Base-by-base conservation (phyloP, 106 monocot genomes). In the Phalaenopsis equestris region DNA sequence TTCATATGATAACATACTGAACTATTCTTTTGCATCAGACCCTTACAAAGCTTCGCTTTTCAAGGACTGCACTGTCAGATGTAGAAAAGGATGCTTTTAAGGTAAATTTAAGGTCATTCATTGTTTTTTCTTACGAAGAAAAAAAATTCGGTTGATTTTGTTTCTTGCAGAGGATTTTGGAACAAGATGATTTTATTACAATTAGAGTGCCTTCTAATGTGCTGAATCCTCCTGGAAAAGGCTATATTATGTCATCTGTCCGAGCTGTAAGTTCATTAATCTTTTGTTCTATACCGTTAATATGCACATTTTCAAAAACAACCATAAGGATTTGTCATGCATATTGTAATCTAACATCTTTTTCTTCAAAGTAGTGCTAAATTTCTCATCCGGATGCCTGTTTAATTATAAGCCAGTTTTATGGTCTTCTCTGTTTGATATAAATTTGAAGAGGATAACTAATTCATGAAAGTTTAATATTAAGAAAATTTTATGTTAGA, bases 191-290 rank as follows among this genome's bases (percentile, higher is more conserved):
- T 38, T 94, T 86, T 67, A 94, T 94, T 77, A 92, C 82, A 17
- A 93, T 98, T 52, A 91, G 98, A 86, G 57, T 98, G 49, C 92
- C 92, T 39, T 90, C 94, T 72, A 92, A 98, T 88, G 87, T 94
- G 17, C 80, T 98, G 83, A 88, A 84, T 80, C 90, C 90, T 82
- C 73, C 89, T 78, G 92, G 92, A 68, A 89, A 84, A 75, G 88
- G 89, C 47, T 94, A 88, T 85, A 85, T 99, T 67, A 55, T 91
- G 78, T 93, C 98, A 39, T 94, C 98, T 30, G 83, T 99, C 72
- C 94, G 86, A 94, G 94, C 92, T 89, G 98, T 99, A 93, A 94
- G 98, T 85, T 81, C 24, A 18, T 41, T 47, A 19, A 65, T 79
- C n/a, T 48, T 49, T 76, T 76, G 48, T 48, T 76, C 23, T 46